A percentile compares a stretch with the other conserved stretches of the same genome.
Evolutionary conservation across 2,329 filamentous ascomycete genomes (phyloP).

Genomic region (Raffaelea arxii): DNA sequence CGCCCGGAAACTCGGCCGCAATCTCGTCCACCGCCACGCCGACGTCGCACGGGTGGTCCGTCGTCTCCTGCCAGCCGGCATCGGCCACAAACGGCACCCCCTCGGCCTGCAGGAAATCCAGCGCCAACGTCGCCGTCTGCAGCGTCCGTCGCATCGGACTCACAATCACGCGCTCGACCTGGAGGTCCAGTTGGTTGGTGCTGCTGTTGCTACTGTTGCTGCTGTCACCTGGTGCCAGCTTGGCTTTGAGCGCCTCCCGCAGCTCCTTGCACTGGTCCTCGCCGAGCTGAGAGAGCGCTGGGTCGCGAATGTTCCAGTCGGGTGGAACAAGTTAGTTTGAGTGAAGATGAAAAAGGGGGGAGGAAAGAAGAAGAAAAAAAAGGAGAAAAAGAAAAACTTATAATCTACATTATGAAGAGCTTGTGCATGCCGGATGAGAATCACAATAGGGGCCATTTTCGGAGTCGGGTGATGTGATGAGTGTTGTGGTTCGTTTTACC

Average conservation of each 20-base stretch:
- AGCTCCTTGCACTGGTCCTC: slow-evolving; percentile 36
- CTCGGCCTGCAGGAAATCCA: slow-evolving; percentile 47
- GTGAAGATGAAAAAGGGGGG: background rate
- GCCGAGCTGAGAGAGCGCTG: slow-evolving; percentile 39
- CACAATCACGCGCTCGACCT: slow-evolving; percentile 46
- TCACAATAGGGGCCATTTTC: slow-evolving; percentile 48
- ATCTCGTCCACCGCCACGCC: slow-evolving; percentile 39
- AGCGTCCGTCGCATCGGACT: slow-evolving; percentile 58
- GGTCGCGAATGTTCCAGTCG: slow-evolving; percentile 39
- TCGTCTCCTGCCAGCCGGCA: slow-evolving; percentile 57
- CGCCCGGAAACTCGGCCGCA: slow-evolving; percentile 37
- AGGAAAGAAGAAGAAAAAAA: background rate
- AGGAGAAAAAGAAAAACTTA: slow-evolving; percentile 24
- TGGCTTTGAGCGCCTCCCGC: slow-evolving; percentile 29
- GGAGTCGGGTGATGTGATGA: background rate
- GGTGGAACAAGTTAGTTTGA: slow-evolving; percentile 21
- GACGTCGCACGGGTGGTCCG: slow-evolving; percentile 50
- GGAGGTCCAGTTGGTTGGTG: too few relatives aligned
- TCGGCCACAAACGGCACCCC: slow-evolving; percentile 46
- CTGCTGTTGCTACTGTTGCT: too few relatives aligned
- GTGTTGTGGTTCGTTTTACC: too few relatives aligned
- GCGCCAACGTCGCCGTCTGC: slow-evolving; percentile 49
- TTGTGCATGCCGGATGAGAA: slow-evolving; percentile 86
- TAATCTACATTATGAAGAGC: slow-evolving; percentile 43
- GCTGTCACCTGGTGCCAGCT: too few relatives aligned